Base-by-base conservation (phyloP, 306 rosid genomes). In the Mimosa bimucronata region DNA sequence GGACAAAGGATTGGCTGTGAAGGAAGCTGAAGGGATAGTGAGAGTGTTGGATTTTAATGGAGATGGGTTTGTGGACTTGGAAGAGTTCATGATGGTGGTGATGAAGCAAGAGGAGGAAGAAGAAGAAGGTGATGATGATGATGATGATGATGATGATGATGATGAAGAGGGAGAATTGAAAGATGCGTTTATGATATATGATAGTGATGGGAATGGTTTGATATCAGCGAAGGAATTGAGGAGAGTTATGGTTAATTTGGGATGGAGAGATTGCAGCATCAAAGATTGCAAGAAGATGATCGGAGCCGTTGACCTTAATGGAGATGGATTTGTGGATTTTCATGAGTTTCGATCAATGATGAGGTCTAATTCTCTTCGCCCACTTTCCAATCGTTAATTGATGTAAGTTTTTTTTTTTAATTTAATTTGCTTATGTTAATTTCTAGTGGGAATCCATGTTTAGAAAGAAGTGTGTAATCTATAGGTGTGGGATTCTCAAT, bases 311-410 rank as follows among this genome's bases (percentile, higher is more conserved):
- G 97, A 92, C 48, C 82, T 70, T 76, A 84, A 92, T 53, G 94
- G 91, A 60, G 97, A 92, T 79, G 94, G 94, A 5, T 86, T 86
- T 40, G 94, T 92, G 9, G 90, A 85, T 90, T 90, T 92, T 83
- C 88, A 89, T 60, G 94, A 89, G 42, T 90, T 92, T 79, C 46
- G 87, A 42, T 80, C 83, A 79, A 90, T 92, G 97, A 87, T 90
- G 94, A 83, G 77, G n/a, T 67, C 52, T 38, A 40, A 7, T 4
- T n/a, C 29, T 12, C 68, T 25, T 4, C 84, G 83, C 19, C 19
- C n/a, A 79, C 37, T 50, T 66, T 31, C 48, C 8, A 68, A 6
- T 68, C 16, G 28, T 37, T 88, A 65, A 77, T 57, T 46, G 53
- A 46, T 19, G 19, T 16, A 52, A 19, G 60, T 23, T 19, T 2